These are phyloP conservation scores for Beauveria australis DNA, from an alignment of 2,329 filamentous ascomycete species.

Conservation along the genomic window DNA sequence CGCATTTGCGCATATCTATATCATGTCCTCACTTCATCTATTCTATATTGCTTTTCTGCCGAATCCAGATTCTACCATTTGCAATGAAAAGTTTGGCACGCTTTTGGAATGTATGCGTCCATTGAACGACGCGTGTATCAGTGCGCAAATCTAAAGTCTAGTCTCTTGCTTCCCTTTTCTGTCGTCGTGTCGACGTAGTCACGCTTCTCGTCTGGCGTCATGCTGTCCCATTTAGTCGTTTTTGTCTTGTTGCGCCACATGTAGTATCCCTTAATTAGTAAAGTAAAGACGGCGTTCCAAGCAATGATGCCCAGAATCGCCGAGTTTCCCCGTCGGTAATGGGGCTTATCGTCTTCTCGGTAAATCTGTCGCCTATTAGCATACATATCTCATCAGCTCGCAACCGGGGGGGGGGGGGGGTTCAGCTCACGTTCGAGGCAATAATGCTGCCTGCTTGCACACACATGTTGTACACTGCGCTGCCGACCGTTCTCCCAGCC, in stretches of 20 bases:
- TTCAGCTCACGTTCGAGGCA: conserved; percentile 21
- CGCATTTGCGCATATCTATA: no score
- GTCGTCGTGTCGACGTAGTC: conserved; percentile 24
- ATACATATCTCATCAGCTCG: neutral
- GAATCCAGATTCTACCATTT: neutral
- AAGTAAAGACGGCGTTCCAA: conserved; percentile 24
- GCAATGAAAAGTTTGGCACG: neutral
- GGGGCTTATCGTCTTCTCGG: conserved; percentile 18
- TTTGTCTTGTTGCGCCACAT: conserved; percentile 26
- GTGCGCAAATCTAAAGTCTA: conserved; percentile 29
- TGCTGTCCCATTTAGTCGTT: conserved; percentile 33
- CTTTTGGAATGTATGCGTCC: neutral
- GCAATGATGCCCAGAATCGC: conserved; percentile 41
- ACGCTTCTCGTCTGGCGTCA: conserved; percentile 30
- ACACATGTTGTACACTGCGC: conserved; percentile 55
- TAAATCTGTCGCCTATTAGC: conserved; percentile 21
- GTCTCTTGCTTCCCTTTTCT: conserved; percentile 32
- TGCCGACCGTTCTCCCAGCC: conserved; percentile 51
- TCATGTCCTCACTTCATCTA: no score
- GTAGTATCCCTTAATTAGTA: conserved; percentile 25
- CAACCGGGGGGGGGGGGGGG: neutral
- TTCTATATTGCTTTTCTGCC: no score
- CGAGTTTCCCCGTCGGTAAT: conserved; percentile 39
- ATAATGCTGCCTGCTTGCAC: conserved; percentile 36
- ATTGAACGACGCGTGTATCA: conserved; percentile 12